Percentiles rank a stretch among this genome's conserved stretches.
phyloP scores from a whole-genome alignment of 345 rosid species.

The Lepidium africanum region DNA sequence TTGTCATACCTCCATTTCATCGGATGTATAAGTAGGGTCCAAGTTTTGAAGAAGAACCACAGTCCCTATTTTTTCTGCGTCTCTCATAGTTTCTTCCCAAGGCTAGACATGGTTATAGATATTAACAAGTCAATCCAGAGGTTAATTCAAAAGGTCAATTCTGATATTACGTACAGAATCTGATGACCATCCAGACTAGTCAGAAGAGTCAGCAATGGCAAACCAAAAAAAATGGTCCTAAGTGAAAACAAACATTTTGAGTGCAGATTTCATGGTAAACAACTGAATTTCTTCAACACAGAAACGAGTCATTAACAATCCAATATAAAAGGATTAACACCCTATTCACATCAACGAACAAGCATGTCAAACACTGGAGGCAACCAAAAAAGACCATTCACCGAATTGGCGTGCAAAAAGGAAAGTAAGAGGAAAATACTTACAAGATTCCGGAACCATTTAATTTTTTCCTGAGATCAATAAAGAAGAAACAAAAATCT shows the following conservation, averaged over 20 bases:
- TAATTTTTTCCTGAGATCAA: constrained; percentile 47
- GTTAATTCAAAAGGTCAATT: background rate
- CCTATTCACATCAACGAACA: background rate
- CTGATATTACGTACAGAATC: background rate
- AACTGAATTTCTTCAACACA: background rate
- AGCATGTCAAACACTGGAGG: background rate
- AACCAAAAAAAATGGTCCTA: background rate
- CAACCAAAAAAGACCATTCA: background rate
- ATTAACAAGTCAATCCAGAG: too few species aligned
- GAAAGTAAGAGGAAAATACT: constrained; percentile 32
- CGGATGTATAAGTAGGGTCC: constrained; percentile 58
- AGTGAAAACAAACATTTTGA: background rate
- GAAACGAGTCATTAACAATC: background rate
- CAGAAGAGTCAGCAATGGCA: background rate
- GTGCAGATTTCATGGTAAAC: background rate
- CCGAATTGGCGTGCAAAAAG: background rate
- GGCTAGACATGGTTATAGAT: too few species aligned
- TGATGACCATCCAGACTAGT: background rate
- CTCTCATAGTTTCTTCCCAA: too few species aligned
- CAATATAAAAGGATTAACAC: background rate
- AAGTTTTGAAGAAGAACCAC: constrained; percentile 70
- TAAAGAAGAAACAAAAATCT: constrained; percentile 16
- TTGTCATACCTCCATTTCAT: constrained; percentile 56
- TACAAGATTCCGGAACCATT: constrained; percentile 32
- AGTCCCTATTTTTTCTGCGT: constrained; percentile 42